Evolutionary conservation across 2,329 filamentous ascomycete species (phyloP).

Genomic region (Aspergillus viridinutans): DNA sequence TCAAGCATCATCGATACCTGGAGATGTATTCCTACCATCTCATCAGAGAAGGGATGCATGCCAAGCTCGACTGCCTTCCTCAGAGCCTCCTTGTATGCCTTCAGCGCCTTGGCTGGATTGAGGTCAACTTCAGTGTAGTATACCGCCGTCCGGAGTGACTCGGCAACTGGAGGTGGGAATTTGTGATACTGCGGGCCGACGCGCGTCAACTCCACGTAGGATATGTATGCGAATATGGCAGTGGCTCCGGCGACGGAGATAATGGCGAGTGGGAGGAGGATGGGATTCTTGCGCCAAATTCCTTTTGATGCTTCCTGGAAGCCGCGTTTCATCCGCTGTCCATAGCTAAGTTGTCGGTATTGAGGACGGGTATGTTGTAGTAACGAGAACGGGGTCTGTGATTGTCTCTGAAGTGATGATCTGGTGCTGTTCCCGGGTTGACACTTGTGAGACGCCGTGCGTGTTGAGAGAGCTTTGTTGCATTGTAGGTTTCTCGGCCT

Average conservation of each 20-base stretch:
- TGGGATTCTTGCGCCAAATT: constrained; percentile 42
- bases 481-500: constrained; percentile 11
- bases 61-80: constrained; percentile 66
- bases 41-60: constrained; percentile 85
- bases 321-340: constrained; percentile 28
- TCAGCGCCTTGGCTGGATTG: constrained; percentile 71
- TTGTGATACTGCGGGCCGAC: constrained; percentile 40
- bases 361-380: constrained; percentile 5
- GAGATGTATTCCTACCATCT: constrained; percentile 84
- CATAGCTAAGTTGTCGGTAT: constrained; percentile 23
- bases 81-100: constrained; percentile 78
- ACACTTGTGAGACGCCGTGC: constrained; percentile 8
- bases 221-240: constrained; percentile 36
- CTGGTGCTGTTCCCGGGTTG: constrained; percentile 1
- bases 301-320: constrained; percentile 35
- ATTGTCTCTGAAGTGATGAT: constrained; percentile 1
- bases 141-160: constrained; percentile 72
- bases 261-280: constrained; percentile 40
- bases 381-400: background rate
- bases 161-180: constrained; percentile 43
- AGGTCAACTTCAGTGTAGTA: constrained; percentile 78
- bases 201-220: constrained; percentile 42
- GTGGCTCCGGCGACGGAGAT: constrained; percentile 34
- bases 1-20: constrained; percentile 77
- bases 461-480: constrained; percentile 13